Base-by-base conservation (phyloP, 306 rosid genomes). In the Lotus japonicus region DNA sequence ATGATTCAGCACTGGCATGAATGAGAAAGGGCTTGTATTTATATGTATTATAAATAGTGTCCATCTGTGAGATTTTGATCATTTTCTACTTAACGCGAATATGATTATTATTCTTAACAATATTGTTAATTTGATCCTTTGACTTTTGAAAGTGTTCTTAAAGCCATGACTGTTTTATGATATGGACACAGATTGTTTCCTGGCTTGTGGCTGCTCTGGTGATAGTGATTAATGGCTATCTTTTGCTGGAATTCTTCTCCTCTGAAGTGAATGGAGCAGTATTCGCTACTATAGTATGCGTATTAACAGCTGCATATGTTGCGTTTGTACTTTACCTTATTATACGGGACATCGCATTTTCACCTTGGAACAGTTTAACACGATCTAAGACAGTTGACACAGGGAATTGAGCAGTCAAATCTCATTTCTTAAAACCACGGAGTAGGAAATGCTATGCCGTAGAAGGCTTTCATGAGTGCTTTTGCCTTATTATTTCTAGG, bases 161-260 rank as follows among this genome's bases (percentile, higher is more conserved):
- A 60, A 75, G 33, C 35, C 23, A 61, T 60, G 2, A 44, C 18
- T 26, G 50, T 15, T 19, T 71, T 76, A 28, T 19, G 74, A 66
- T 42, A 67, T 58, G 62, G 35, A 11, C 69, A 50, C 85, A 95
- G 99, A 78, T 23, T 18, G 43, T 78, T 16, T 80, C 99, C 10
- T 95, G 99, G 99, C 71, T 81, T n/a, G 99, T 95, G 84, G 95
- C 99, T 56, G 92, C 73, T 26, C 84, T 95, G 64, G 99, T 95
- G 86, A 95, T 90, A 44, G 81, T 81, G 65, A 95, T 95, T 53
- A 95, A 95, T 45, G 99, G 97, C 45, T 90, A 95, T 81, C 92
- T 95, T 17, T 65, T 90, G 84, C 38, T 88, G 67, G 92, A 86
- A 42, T 95, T 88, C 92, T 81, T 95, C 85, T 72, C 86, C 7